Evolutionary conservation across 2,329 filamentous ascomycete genomes (phyloP).

Genomic region (Cladosporium sp.): DNA sequence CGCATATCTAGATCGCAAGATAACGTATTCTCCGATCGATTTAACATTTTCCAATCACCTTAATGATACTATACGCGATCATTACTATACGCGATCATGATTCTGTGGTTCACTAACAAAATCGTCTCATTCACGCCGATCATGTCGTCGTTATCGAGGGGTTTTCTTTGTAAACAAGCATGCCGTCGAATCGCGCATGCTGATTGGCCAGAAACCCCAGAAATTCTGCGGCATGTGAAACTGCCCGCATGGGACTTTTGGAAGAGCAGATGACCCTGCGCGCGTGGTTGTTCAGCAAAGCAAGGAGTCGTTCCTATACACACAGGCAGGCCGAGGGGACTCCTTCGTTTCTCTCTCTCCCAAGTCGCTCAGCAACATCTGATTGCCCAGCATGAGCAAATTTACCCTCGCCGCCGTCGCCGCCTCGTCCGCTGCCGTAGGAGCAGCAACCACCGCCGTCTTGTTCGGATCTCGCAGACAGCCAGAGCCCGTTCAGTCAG

Average conservation of each 20-base stretch:
- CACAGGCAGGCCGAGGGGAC: not conserved
- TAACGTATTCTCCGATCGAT: too few relatives aligned
- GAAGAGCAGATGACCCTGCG: conserved; percentile 5
- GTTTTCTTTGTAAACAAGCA: too few relatives aligned
- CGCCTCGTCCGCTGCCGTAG: conserved; percentile 44
- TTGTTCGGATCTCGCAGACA: conserved; percentile 36
- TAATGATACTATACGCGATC: too few relatives aligned
- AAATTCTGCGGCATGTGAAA: conserved; percentile 6
- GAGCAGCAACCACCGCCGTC: conserved; percentile 46
- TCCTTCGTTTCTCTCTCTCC: not conserved
- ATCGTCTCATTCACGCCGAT: too few relatives aligned
- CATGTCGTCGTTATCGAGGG: too few relatives aligned
- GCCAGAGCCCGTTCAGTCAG: conserved; percentile 21
- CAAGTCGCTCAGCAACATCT: not conserved
- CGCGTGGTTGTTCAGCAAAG: not conserved
- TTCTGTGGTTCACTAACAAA: too few relatives aligned
- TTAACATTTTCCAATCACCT: too few relatives aligned
- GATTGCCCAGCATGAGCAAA: conserved; percentile 42
- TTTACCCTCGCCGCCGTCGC: conserved; percentile 47
- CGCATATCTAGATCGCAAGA: too few relatives aligned
- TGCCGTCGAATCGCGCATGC: not conserved
- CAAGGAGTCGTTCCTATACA: not conserved
- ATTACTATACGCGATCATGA: too few relatives aligned
- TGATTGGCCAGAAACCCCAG: conserved; percentile 5
- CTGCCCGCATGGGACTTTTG: not conserved